Conservation (phyloP, 1,139 yeast genomes). For the Pneumocystis murina region DNA sequence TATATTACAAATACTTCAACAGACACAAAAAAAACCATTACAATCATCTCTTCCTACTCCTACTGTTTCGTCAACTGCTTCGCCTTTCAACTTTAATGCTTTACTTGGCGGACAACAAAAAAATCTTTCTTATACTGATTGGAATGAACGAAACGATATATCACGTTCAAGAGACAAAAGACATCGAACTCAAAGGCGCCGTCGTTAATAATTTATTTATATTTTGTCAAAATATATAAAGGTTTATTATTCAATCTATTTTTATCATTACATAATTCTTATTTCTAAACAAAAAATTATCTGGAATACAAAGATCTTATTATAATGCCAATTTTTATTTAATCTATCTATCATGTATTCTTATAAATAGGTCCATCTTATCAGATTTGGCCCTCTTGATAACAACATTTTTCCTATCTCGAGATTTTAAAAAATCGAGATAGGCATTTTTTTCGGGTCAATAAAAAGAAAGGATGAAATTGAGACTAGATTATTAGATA, state of each 20-base stretch:
- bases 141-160: not conserved
- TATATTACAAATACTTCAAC: not conserved
- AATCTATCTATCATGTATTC: not conserved
- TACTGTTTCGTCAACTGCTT: not conserved
- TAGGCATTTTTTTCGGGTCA: too few species aligned
- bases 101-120: not conserved
- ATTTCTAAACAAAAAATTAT: not conserved
- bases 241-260: not conserved
- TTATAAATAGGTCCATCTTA: not conserved
- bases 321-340: not conserved
- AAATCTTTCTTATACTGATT: not conserved
- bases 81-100: not conserved
- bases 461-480: too few species aligned
- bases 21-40: not conserved
- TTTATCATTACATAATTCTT: not conserved
- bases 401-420: not conserved
- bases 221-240: not conserved
- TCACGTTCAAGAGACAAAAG: not conserved
- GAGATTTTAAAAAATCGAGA: not conserved
- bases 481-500: too few species aligned
- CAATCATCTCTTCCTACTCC: not conserved
- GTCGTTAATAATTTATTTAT: not conserved
- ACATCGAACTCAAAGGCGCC: not conserved
- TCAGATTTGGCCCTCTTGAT: not conserved
- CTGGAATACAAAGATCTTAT: not conserved